Evolutionary conservation across 2,329 filamentous ascomycete genomes (phyloP), one percentile per base, ranked within the genome.

Genomic region (Emmonsiellopsis sp.): DNA sequence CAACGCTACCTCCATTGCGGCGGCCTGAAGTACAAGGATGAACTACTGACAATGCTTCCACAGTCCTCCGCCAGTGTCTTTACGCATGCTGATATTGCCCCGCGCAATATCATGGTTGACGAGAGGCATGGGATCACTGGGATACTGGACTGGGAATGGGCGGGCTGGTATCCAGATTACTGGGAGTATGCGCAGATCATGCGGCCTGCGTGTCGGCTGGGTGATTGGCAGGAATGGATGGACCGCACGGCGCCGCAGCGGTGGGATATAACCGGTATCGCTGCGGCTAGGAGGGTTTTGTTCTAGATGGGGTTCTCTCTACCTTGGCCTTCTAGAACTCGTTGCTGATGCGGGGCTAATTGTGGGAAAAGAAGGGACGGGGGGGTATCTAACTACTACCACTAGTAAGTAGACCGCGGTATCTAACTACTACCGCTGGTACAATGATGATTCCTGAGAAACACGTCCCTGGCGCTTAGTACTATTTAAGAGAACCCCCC

Each of bases 141-240:
- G 5, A 58, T 74, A n/a, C 62, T 74, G 43, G 69, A 72, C 60
- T 74, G 68, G 71, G 70, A 71, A 49, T 66, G 54, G 43, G 62
- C 68, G 17, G 68, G 68, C 8, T 73, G 67, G 70, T 71, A 68
- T 56, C 70, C 69, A 7, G 65, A 59, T 17, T 74, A 72, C 52
- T 73, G 67, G 70, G 71, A 72, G 58, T 72, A 71, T 58, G 64
- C 66, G 32, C 65, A 66, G 55, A 65, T 67, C 31, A 53, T 65
- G 56, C 58, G 58, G 40, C 62, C 61, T 17, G 61, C 60, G 21
- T 60, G 60, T 47, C 55, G 49, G 49, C 42, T 44, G 11, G 59
- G 58, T 0, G 58, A 65, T 42, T 66, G 61, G 60, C 57, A 60
- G 45, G 45, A 53, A 37, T 65, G 60, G 60, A 67, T 67, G 60